A percentile compares a stretch with the other conserved stretches of the same genome.
These are phyloP conservation scores for Linnemannia elongata DNA, from an alignment of 192 early-diverging fungal genomes.

Conservation along the genomic window DNA sequence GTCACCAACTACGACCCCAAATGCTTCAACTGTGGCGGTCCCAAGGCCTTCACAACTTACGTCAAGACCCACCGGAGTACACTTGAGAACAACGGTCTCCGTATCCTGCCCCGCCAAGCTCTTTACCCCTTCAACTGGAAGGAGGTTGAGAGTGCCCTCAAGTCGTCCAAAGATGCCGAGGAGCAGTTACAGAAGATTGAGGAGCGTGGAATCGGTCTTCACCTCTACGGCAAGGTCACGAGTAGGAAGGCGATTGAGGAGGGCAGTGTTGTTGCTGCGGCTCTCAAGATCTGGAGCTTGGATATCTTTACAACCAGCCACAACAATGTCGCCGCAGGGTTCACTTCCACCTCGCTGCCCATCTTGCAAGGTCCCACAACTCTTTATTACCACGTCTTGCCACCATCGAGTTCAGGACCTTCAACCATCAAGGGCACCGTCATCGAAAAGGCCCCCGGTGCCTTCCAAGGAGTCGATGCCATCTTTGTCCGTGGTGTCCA, in stretches of 20 bases:
- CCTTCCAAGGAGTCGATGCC: slow-evolving; percentile 63
- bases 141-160: slow-evolving; percentile 57
- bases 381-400: slow-evolving; percentile 6
- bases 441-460: slow-evolving; percentile 51
- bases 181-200: slow-evolving; percentile 57
- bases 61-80: slow-evolving; percentile 58
- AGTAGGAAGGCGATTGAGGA: slow-evolving; percentile 61
- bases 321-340: slow-evolving; percentile 13
- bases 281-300: slow-evolving; percentile 64
- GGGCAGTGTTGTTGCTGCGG: slow-evolving; percentile 62
- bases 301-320: slow-evolving; percentile 43
- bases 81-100: slow-evolving; percentile 61
- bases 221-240: slow-evolving; percentile 72
- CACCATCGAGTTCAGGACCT: not conserved
- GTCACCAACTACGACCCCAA: slow-evolving; percentile 61
- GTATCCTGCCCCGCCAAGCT: slow-evolving; percentile 59
- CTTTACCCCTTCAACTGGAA: slow-evolving; percentile 67
- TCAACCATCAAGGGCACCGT: slow-evolving; percentile 17
- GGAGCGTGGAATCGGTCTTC: slow-evolving; percentile 60
- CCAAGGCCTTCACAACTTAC: slow-evolving; percentile 69
- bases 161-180: slow-evolving; percentile 51
- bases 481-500: slow-evolving; percentile 64
- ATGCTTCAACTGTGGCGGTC: slow-evolving; percentile 73
- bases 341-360: slow-evolving; percentile 13
- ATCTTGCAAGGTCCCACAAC: slow-evolving; percentile 38